Evolutionary conservation across 225 moss, liverwort and hornwort species (phyloP), one percentile per base, ranked within the genome.

Genomic region (Physcomitrium patens): DNA sequence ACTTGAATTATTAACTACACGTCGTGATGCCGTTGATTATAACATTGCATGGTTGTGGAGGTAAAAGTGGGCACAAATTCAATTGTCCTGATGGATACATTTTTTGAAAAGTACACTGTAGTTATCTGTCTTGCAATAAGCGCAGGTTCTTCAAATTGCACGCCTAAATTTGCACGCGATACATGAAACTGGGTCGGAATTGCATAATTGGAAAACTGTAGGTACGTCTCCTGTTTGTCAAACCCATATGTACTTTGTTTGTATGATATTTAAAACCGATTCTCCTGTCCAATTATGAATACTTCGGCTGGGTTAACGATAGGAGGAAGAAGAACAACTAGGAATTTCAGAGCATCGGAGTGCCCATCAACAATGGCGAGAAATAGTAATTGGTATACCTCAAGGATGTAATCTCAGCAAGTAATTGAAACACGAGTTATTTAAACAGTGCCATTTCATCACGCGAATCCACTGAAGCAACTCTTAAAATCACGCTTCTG

Each of bases 21-120:
- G 54, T 60, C 61, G 76, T 72, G 12, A 54, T 72, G 59, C 77
- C 44, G 17, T 28, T 62, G n/a, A 72, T 51, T 45, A 57, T 1
- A 24, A 16, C 43, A 49, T 51, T 42, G 24, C 73, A 60, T 47
- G 9, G 7, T 45, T 54, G 12, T 19, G 26, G 61, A 67, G 59
- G 46, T 52, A 53, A 19, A 67, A 28, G 31, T 37, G n/a, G 65
- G 60, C 44, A 73, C n/a, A 26, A 67, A 73, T 58, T 58, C n/a
- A 20, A 65, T 22, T 64, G 8, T 56, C 26, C 44, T 18, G 13
- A 18, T 17, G 46, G n/a, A 65, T 12, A 20, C 10, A 24, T 31
- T 51, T 44, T 27, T 37, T 46, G 63, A 51, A 43, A 42, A 50
- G 27, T 41, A 68, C 43, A 15, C 59, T 45, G 28, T 12, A 49